Base-by-base conservation (phyloP, 2,329 filamentous ascomycete species). In the Xylaria sp. region DNA sequence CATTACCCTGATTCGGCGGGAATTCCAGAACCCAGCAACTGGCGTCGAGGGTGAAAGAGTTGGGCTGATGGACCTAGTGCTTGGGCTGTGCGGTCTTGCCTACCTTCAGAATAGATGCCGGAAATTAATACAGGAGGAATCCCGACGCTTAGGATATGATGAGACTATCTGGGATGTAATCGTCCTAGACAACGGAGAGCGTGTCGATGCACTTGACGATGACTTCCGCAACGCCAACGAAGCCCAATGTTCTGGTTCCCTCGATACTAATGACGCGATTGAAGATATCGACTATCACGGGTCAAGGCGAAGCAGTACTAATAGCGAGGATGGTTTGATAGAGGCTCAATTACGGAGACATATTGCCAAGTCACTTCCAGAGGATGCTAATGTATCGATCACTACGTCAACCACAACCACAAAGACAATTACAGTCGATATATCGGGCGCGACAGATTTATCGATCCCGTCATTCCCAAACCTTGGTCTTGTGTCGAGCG, bases 101-200 rank as follows among this genome's bases (percentile, higher is more conserved):
- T 87, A 88, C 60, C 75, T 90, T 21, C 88, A 89, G 70, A 79
- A 81, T 56, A 82, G 80, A 71, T 88, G 85, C 63, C 80, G 80
- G 55, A 82, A 79, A 45, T 77, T 81, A 33, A 78, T 82, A 6
- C 81, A 84, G 19, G 80, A 83, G 50, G 84, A 87, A 67, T 75
- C 73, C 6, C 76, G 78, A 23, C 77, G 79, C 1, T 76, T 81
- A 7, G 77, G 78, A 11, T 78, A 79, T 17, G 85, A 88, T 60
- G 84, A 89, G 64, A 76, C 86, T 1, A 78, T 90, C 8, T 90
- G 88, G 87, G 88, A 90, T 69, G 83, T 89, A 2, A 86, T 90
- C 7, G 84, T 90, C 0, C 76, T 89, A 15, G 82, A 84, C 61
- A 80, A 87, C 68, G 85, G 85, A 8, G 79, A 82, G 47, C 81